Conservation (phyloP, 495 filamentous ascomycete species). For the Pseudomonodictys pantanalensis region DNA sequence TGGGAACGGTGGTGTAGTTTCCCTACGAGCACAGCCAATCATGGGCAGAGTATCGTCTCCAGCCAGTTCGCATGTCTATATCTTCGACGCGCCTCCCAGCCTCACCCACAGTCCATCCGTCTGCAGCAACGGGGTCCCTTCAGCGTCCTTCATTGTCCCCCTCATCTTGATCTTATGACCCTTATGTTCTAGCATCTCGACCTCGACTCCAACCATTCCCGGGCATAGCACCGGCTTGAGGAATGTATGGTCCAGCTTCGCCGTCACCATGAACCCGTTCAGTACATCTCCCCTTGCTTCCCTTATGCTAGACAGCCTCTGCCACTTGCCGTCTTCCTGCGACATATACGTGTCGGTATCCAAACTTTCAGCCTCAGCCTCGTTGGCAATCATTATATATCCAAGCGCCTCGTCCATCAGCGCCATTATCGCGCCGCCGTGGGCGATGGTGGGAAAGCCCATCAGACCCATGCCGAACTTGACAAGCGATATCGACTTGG, state of each 20-base stretch:
- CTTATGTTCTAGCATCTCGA: constrained; percentile 17
- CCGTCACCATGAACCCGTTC: constrained; percentile 23
- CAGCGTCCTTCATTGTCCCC: constrained; percentile 16
- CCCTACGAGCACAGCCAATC: not conserved
- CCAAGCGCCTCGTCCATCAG: constrained; percentile 28
- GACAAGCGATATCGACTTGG: constrained; percentile 3
- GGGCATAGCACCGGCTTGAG: constrained; percentile 23
- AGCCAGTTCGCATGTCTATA: not conserved
- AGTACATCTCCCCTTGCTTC: constrained; percentile 7
- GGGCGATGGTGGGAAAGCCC: constrained; percentile 20
- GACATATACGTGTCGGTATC: not conserved
- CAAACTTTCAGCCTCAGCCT: not conserved
- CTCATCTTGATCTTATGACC: constrained; percentile 18
- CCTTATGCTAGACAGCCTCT: not conserved
- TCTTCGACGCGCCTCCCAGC: constrained; percentile 11
- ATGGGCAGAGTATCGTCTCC: not conserved
- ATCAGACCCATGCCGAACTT: constrained; percentile 14
- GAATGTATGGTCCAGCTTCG: constrained; percentile 22
- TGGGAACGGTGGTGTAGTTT: no score
- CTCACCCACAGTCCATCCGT: constrained; percentile 18
- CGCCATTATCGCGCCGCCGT: constrained; percentile 26
- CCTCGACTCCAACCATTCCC: constrained; percentile 17
- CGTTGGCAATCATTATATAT: constrained; percentile 15
- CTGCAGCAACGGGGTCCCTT: constrained; percentile 9
- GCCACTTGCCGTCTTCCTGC: not conserved